phyloP scores from a whole-genome alignment of 2,329 filamentous ascomycete genomes.

The Fusarium brachygibbosum region DNA sequence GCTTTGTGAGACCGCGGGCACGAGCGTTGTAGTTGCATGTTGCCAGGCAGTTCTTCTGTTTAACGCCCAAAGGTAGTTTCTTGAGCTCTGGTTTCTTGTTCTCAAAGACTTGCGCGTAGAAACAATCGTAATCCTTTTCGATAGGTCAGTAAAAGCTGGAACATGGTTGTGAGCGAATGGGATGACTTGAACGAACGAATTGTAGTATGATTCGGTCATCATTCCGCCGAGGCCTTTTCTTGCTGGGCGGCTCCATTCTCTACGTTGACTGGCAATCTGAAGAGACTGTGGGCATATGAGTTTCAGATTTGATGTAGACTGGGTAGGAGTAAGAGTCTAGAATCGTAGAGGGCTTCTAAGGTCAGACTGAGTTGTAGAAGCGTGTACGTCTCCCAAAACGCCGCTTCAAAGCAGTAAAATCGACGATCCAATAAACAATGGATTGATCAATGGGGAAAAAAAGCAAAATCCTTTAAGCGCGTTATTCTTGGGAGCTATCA shows the following conservation, averaged over 20 bases:
- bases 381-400: not conserved
- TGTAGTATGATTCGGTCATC: constrained; percentile 81
- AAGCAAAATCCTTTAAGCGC: not conserved
- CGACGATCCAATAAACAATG: not conserved
- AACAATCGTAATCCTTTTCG: constrained; percentile 83
- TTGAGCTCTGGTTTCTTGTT: constrained; percentile 81
- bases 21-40: constrained; percentile 96
- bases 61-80: constrained; percentile 81
- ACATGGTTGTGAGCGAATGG: not conserved
- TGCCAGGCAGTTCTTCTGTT: constrained; percentile 93
- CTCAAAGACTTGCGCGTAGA: constrained; percentile 94
- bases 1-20: constrained; percentile 78
- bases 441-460: not conserved
- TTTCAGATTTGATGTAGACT: constrained; percentile 29
- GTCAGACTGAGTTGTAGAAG: not conserved
- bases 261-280: constrained; percentile 4
- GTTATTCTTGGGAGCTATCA: not conserved
- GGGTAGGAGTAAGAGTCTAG: not conserved
- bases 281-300: constrained; percentile 11
- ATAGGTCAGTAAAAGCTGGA: constrained; percentile 27
- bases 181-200: constrained; percentile 71
- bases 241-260: constrained; percentile 52
- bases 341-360: not conserved
- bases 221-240: constrained; percentile 61
- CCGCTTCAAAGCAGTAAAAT: not conserved